A percentile compares a stretch with the other conserved stretches of the same genome.
These are phyloP conservation scores for Pseudoscleropodium purum DNA, from an alignment of 225 moss, liverwort and hornwort genomes.

Conservation along the genomic window DNA sequence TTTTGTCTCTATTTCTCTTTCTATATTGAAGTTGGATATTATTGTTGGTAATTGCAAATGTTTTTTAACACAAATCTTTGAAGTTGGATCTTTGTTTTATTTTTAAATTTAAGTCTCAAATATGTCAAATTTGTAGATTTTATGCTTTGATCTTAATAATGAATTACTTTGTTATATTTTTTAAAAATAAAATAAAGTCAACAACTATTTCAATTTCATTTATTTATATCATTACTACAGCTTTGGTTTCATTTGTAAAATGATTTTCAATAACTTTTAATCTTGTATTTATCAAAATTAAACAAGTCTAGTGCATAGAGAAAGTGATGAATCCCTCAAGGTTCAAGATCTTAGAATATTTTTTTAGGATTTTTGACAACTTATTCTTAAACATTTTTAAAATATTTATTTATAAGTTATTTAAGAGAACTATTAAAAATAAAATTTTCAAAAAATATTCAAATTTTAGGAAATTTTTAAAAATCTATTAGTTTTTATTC, in stretches of 20 bases:
- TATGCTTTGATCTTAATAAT: too few relatives aligned
- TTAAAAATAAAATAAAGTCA: background rate
- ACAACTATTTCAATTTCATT: too few relatives aligned
- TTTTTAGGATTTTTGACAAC: background rate
- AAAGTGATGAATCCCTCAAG: too few relatives aligned
- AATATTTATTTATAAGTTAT: too few relatives aligned
- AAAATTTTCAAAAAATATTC: rapidly evolving
- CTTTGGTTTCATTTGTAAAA: background rate
- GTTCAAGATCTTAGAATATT: background rate
- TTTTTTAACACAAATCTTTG: background rate
- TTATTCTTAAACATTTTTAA: background rate
- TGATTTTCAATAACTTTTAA: background rate
- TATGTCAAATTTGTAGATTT: background rate
- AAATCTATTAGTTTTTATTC: background rate
- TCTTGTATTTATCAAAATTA: background rate
- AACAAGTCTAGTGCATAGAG: background rate
- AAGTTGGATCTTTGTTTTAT: background rate
- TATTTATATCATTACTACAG: too few relatives aligned
- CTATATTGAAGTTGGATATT: background rate
- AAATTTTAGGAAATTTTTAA: rapidly evolving
- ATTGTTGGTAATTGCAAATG: background rate
- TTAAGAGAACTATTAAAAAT: too few relatives aligned
- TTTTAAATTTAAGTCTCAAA: background rate
- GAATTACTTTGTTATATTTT: background rate
- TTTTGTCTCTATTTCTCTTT: background rate